Percentiles rank a stretch among this genome's conserved stretches.
These are phyloP conservation scores for Chalaropsis ovoidea DNA, from an alignment of 2,329 filamentous ascomycete species.

Conservation along the genomic window DNA sequence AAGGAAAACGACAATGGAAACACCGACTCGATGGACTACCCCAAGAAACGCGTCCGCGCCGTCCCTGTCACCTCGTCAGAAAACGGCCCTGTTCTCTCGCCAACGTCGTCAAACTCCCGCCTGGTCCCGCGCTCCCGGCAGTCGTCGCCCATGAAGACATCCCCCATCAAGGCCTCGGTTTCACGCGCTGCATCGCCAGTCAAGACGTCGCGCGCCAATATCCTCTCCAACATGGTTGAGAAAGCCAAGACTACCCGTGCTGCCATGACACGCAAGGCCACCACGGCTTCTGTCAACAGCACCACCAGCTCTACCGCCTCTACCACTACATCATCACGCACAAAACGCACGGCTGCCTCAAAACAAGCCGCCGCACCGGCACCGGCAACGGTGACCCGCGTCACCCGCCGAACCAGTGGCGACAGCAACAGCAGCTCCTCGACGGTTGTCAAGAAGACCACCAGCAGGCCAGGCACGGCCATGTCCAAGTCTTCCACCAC, in stretches of 20 bases:
- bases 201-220: slow-evolving; percentile 38
- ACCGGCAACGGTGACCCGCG: slow-evolving; percentile 33
- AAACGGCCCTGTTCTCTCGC: slow-evolving; percentile 60
- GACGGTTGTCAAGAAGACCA: slow-evolving; percentile 52
- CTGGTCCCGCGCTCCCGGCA: slow-evolving; percentile 39
- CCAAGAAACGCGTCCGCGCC: slow-evolving; percentile 56
- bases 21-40: slow-evolving; percentile 42
- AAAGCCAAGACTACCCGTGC: slow-evolving; percentile 49
- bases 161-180: slow-evolving; percentile 37
- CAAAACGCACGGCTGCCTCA: slow-evolving; percentile 29
- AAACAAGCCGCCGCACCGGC: slow-evolving; percentile 37
- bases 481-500: slow-evolving; percentile 33
- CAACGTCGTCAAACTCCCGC: slow-evolving; percentile 71
- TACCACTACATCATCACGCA: slow-evolving; percentile 30
- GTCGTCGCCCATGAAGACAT: slow-evolving; percentile 27
- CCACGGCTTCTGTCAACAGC: slow-evolving; percentile 38
- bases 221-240: slow-evolving; percentile 50
- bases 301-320: slow-evolving; percentile 36
- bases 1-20: slow-evolving; percentile 62
- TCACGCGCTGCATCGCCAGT: slow-evolving; percentile 49
- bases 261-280: slow-evolving; percentile 39
- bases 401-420: slow-evolving; percentile 51
- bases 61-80: slow-evolving; percentile 34
- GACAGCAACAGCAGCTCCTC: slow-evolving; percentile 54
- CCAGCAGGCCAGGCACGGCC: slow-evolving; percentile 31